Base-by-base conservation (phyloP, 768 basidiomycete species). In the Basidioascus undulatus region DNA sequence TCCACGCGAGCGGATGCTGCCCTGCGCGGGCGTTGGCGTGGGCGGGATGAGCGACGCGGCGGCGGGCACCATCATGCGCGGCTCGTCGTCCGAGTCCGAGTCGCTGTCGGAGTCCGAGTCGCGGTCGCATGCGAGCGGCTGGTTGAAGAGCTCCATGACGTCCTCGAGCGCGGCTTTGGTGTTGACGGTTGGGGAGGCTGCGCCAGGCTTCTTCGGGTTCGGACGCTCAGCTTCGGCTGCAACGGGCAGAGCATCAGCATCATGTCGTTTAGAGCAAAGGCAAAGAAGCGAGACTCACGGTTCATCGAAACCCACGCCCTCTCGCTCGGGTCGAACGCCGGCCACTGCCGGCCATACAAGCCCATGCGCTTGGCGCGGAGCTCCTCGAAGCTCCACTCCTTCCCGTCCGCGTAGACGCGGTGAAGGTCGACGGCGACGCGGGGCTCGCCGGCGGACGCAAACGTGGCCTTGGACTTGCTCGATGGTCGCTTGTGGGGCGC, bases 121-220 rank as follows among this genome's bases (percentile, higher is more conserved):
- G n/a, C n/a, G n/a, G 16, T 51, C 56, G 21, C 56, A 57, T 35
- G 57, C 54, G 27, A 62, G 53, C 13, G 61, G 61, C 38, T 58
- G 57, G 55, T 92, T 89, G 55, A 86, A 96, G 76, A 96, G 84
- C 39, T 75, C 77, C 59, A 87, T 84, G 32, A 96, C 83, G 53
- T 94, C 84, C 11, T 72, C 78, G 26, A 92, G 65, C 4, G 92
- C 92, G 47, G 83, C 81, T 56, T 84, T 87, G 23, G 92, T 98
- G 55, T 92, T 92, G 50, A 96, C 83, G 1, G 92, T 98, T 6
- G 96, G 63, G 1, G 62, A 62, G 2, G 61, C 30, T 27, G 16
- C 37, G 37, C 20, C 30, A 24, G 12, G 37, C 37, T 19, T 38
- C 37, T 21, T 38, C 30, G 8, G 15, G 24, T 15, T 9, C 30